Base-by-base conservation (phyloP, 1,284 basidiomycete species). In the Puccinia polysora region DNA sequence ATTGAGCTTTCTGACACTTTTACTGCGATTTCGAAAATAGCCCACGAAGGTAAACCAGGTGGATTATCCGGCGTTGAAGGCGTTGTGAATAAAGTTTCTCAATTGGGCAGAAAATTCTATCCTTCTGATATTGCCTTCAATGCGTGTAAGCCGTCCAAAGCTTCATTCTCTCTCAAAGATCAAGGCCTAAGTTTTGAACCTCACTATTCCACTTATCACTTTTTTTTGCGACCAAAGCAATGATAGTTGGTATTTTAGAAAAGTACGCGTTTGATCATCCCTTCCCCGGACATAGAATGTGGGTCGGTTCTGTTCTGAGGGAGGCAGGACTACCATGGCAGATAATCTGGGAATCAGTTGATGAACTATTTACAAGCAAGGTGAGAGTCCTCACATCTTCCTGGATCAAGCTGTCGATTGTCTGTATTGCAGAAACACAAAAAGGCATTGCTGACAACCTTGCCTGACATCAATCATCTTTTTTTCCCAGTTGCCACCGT, bases 61-160 rank as follows among this genome's bases (percentile, higher is more conserved):
- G 68, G 78, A 84, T 75, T 84, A 81, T 82, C 83, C 25, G 84
- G 84, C 45, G 84, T 86, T 52, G 87, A 90, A 76, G 81, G 83
- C 14, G 83, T 91, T 67, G 81, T 85, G 53, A 83, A 84, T 14
- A 85, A 84, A 73, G 81, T 94, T 12, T 84, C 87, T 20, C 84
- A 87, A 0, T 82, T 95, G 5, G 90, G 88, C 15, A 86, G 88
- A 76, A 84, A 89, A 36, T 95, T 92, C 80, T 92, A 90, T 79
- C 90, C 91, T 0, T 94, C 91, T 1, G 91, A 95, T 76, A 87
- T 87, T 74, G 90, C 91, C 15, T 94, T 95, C 80, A 90, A 91
- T 10, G 82, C 92, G 60, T 84, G 90, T 93, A 78, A 78, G 87
- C 80, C 14, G 4, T 40, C 1, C 0, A 10, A 18, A 2, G 23